Percentiles rank a stretch among this genome's conserved stretches.
Conservation (phyloP, 2,329 filamentous ascomycete genomes). For the Pestalotiopsis sp. region DNA sequence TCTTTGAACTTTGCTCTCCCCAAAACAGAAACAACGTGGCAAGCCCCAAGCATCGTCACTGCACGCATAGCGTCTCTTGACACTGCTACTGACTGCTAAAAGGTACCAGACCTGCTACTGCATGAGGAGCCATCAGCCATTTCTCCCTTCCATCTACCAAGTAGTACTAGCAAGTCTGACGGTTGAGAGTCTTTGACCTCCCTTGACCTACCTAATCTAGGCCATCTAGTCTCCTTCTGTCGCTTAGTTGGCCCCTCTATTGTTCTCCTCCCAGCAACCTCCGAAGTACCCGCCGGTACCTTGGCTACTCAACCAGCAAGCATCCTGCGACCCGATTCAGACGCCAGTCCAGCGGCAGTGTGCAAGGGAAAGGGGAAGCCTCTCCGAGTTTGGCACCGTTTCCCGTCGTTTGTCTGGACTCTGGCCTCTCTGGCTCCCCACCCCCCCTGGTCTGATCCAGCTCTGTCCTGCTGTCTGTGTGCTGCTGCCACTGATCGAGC, state of each 20-base stretch:
- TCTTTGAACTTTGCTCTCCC: not conserved
- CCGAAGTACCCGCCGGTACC: conserved; percentile 12
- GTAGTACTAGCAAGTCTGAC: too few species aligned
- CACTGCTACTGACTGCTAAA: not conserved
- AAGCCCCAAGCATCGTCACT: not conserved
- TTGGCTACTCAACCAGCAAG: not conserved
- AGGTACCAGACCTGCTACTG: too few species aligned
- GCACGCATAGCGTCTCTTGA: not conserved
- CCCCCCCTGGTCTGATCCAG: not conserved
- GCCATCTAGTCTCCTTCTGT: conserved; percentile 6
- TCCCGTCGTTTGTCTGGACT: not conserved
- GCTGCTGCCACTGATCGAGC: not conserved
- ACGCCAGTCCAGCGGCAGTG: not conserved
- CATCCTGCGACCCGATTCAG: not conserved
- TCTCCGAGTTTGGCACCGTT: conserved; percentile 1
- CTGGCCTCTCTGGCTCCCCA: not conserved
- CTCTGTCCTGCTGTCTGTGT: not conserved
- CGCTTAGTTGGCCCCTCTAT: conserved; percentile 8
- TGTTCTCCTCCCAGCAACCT: conserved; percentile 6
- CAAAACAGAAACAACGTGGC: not conserved
- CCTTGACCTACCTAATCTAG: not conserved
- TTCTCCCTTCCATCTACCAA: too few species aligned
- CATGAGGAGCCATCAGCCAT: too few species aligned
- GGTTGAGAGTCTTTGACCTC: not conserved
- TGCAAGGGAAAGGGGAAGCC: conserved; percentile 7